Evolutionary conservation across 257 asterid genomes (phyloP), one percentile per base, ranked within the genome.

Genomic region (Penstemon davidsonii): DNA sequence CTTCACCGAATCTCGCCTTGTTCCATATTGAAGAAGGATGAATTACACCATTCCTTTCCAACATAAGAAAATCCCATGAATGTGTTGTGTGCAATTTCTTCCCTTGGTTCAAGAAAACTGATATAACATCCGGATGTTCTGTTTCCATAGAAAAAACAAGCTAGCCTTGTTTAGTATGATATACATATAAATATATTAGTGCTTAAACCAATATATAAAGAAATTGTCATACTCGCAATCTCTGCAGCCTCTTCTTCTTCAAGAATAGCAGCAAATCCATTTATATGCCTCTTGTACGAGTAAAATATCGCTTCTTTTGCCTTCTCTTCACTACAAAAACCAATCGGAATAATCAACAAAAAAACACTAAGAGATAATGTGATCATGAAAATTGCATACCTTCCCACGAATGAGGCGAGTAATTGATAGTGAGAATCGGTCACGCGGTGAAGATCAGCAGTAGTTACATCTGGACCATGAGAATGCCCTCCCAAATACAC

Each of bases 401-500:
- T 90, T 70, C 95, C 90, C 70, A 92, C 59, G 78, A 78, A 66
- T 10, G 92, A 82, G 8, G 82, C 76, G 0, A 92, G 87, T 60
- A 90, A 82, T 39, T 81, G 64, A 47, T 74, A 77, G 73, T 92
- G 98, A 4, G 88, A 88, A 19, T 70, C 55, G 2, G 69, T 60
- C 0, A 79, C 95, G 0, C 79, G 78, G 8, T 61, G 61, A 40
- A 86, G 77, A 81, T 83, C 87, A 43, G 69, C 78, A 0, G 69
- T 6, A 1, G 88, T 80, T 33, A 72, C 73, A 4, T 73, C 76
- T 4, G 71, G 62, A 3, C 96, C 96, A 75, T 86, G 92, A 9
- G 90, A 78, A 65, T 92, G 98, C 18, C 62, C 93, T 78, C 97
- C 98, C 92, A 92, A 55, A 75, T 90, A 86, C 6, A 90, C 97